phyloP scores from a whole-genome alignment of 1,284 basidiomycete species.

The Tetrapyrgos nigripes region DNA sequence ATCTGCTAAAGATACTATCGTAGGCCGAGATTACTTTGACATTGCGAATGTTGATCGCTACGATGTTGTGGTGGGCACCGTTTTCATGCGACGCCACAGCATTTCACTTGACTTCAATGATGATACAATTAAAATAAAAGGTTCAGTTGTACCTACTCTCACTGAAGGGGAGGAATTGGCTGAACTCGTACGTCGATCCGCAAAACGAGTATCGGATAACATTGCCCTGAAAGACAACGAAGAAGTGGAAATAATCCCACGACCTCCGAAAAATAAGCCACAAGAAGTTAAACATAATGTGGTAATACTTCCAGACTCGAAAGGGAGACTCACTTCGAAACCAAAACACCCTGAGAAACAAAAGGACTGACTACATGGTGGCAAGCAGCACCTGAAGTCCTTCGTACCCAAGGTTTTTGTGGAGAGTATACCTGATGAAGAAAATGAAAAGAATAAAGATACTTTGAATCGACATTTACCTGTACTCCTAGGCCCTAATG shows the following conservation, averaged over 20 bases:
- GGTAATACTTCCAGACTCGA: not conserved
- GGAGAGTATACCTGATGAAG: not conserved
- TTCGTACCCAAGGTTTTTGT: not conserved
- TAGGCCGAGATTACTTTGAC: too few relatives aligned
- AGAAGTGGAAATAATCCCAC: not conserved
- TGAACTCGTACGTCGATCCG: not conserved
- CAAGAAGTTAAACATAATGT: not conserved
- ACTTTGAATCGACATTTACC: not conserved
- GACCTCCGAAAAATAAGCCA: not conserved
- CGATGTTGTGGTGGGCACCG: slow-evolving; percentile 17
- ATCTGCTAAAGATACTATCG: too few relatives aligned
- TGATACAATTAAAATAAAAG: not conserved
- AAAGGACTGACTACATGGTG: not conserved
- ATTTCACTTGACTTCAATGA: slow-evolving; percentile 12
- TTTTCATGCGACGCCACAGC: slow-evolving; percentile 10
- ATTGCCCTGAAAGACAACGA: not conserved
- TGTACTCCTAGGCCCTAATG: not conserved
- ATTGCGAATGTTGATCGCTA: too few relatives aligned
- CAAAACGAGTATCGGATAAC: not conserved
- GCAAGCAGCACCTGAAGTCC: not conserved
- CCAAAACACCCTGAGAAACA: too few relatives aligned
- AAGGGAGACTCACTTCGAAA: not conserved
- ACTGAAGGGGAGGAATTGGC: slow-evolving; percentile 12
- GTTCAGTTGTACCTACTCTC: too few relatives aligned
- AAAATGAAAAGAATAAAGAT: not conserved